Conservation (phyloP, 2,329 filamentous ascomycete genomes). For the Paecilomyces formosus region DNA sequence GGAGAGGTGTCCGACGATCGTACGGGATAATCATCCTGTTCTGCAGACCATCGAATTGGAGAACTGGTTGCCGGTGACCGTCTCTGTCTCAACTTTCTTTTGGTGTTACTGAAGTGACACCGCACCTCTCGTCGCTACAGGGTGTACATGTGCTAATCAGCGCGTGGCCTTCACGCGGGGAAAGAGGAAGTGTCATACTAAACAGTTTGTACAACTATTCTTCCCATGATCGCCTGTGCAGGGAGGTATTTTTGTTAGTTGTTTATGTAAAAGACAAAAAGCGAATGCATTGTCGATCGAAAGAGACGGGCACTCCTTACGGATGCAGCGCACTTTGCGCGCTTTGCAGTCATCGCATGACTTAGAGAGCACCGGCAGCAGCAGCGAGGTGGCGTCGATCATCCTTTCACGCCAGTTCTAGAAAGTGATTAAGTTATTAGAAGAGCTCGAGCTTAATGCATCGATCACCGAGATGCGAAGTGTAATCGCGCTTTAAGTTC, state of each 20-base stretch:
- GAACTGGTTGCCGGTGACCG: not conserved
- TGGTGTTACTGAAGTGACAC: constrained; percentile 17
- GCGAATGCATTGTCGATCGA: not conserved
- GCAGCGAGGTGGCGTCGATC: not conserved
- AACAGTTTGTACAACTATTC: constrained; percentile 18
- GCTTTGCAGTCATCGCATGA: constrained; percentile 34
- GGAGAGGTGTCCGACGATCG: not conserved
- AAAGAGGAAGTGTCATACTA: constrained; percentile 10
- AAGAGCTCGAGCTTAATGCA: not conserved
- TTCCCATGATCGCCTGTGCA: not conserved
- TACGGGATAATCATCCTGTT: not conserved
- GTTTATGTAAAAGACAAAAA: not conserved
- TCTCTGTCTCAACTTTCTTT: constrained; percentile 8
- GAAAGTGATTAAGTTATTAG: not conserved
- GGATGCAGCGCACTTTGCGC: constrained; percentile 35
- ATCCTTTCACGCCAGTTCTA: not conserved
- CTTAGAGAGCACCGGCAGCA: constrained; percentile 11
- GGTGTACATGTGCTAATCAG: not conserved
- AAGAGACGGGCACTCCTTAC: constrained; percentile 15
- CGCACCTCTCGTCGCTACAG: constrained; percentile 11
- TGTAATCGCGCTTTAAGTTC: not conserved
- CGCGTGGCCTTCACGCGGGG: not conserved
- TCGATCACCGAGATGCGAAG: not conserved
- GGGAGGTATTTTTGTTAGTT: not conserved
- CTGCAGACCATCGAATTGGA: not conserved